Evolutionary conservation across 345 rosid genomes (phyloP), one percentile per base, ranked within the genome.

Genomic region (Corchorus olitorius): DNA sequence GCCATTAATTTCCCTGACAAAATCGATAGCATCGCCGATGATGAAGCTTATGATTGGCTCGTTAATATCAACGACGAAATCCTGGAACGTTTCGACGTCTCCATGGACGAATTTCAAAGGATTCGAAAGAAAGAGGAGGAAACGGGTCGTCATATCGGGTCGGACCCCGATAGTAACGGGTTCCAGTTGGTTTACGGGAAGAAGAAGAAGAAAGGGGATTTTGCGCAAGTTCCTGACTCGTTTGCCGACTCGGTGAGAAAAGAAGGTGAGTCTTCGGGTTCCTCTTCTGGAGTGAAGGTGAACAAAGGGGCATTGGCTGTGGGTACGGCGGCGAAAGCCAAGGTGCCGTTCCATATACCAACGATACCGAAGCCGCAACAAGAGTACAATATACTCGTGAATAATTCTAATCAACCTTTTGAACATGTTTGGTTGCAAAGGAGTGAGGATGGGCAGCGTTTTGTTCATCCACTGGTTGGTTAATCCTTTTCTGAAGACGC

Each of bases 401-500:
- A 95, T 79, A 95, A 95, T 74, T 69, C 83, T 3, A 93, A 90
- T 84, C 78, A 73, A 76, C 92, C 92, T 0, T 93, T 95, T 77
- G 87, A 89, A 43, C 99, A 95, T 83, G 88, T 92, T 76, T 92
- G 91, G 97, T 65, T 95, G 88, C 83, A 87, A 80, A 89, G 53
- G 83, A 87, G 84, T 72, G 96, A 88, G n/a, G 94, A 93, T n/a
- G 88, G 82, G 50, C 78, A 70, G 74, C 81, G 77, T 9, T 83
- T 84, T 70, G 74, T 92, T 89, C 99, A 95, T 84, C 97, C 97
- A 15, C 81, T 93, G 92, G 97, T 93, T 80, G 75, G 91, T 87
- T 54, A 39, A 39, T 39, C 11, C 70, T 10, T 62, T 62, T 53
- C 14, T n/a, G 20, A 2, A 56, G 33, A 8, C 45, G 45, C 7